phyloP scores from a whole-genome alignment of 2,329 filamentous ascomycete species.

The Corniculantispora saksenae region DNA sequence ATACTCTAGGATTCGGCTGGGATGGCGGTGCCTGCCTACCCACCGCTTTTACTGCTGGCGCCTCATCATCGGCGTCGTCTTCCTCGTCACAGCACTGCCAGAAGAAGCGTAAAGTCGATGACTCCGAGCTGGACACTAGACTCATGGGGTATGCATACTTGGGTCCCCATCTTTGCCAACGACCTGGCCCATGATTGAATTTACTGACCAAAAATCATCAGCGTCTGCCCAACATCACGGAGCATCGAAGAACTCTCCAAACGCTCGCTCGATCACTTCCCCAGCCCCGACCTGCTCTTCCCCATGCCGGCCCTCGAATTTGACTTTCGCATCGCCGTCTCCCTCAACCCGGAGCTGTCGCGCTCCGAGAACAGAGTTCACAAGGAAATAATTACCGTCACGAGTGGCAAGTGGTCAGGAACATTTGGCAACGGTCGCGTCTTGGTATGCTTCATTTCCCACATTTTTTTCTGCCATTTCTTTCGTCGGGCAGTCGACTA shows the following conservation, averaged over 20 bases:
- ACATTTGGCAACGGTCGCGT: constrained; percentile 51
- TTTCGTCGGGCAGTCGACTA: not conserved
- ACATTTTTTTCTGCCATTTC: not conserved
- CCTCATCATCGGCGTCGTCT: not conserved
- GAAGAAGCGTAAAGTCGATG: constrained; percentile 16
- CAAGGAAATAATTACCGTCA: constrained; percentile 52
- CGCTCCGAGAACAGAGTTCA: constrained; percentile 45
- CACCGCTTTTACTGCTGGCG: not conserved
- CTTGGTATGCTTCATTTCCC: constrained; percentile 37
- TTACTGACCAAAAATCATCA: not conserved
- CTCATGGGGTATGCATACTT: constrained; percentile 11
- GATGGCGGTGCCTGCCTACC: constrained; percentile 14
- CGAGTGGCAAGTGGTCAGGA: constrained; percentile 49
- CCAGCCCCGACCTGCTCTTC: constrained; percentile 44
- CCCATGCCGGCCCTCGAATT: constrained; percentile 49
- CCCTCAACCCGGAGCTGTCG: constrained; percentile 44
- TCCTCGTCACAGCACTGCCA: constrained; percentile 2
- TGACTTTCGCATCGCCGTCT: constrained; percentile 53
- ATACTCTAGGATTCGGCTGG: constrained; percentile 16
- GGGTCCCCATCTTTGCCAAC: not conserved
- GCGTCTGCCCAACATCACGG: constrained; percentile 22
- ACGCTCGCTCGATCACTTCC: constrained; percentile 41
- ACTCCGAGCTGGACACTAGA: constrained; percentile 10
- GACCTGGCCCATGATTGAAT: too few relatives aligned
- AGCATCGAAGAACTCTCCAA: constrained; percentile 41